Conservation (phyloP, 2,329 filamentous ascomycete genomes). For the Pseudocercospora crystallina region DNA sequence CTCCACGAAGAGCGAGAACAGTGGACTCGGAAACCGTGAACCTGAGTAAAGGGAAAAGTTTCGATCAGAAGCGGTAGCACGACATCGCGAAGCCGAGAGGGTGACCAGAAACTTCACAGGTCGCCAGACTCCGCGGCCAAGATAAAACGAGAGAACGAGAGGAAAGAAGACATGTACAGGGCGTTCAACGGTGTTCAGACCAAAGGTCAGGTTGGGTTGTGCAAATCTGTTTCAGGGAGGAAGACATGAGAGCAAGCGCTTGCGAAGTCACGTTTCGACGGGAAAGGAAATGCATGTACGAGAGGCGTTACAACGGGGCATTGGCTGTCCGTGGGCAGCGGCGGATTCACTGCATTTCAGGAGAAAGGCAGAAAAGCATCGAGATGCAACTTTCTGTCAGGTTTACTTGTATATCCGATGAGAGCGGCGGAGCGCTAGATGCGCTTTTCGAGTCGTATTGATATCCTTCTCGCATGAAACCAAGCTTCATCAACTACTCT, state of each 20-base stretch:
- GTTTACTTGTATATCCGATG: too few species aligned
- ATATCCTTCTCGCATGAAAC: neutral
- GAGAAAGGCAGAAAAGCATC: too few species aligned
- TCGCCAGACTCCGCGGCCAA: too few species aligned
- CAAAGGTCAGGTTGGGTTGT: neutral
- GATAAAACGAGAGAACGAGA: neutral
- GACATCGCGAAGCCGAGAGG: neutral
- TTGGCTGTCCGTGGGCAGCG: too few species aligned
- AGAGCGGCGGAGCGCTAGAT: too few species aligned
- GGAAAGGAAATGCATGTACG: constrained; percentile 2
- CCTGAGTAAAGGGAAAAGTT: constrained; percentile 21
- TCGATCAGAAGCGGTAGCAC: constrained; percentile 22
- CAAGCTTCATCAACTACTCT: neutral
- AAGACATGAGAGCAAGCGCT: neutral
- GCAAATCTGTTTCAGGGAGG: neutral
- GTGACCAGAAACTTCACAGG: too few species aligned
- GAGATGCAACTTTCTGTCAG: too few species aligned
- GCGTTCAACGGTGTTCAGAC: constrained; percentile 5
- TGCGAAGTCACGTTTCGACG: neutral
- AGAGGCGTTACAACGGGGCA: neutral
- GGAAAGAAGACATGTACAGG: constrained; percentile 11
- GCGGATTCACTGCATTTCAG: too few species aligned
- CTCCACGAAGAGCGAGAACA: constrained; percentile 15
- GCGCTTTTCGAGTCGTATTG: neutral
- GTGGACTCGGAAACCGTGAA: constrained; percentile 17